These are phyloP conservation scores for Metschnikowia vanudenii DNA, from an alignment of 805 yeast species.

Conservation along the genomic window DNA sequence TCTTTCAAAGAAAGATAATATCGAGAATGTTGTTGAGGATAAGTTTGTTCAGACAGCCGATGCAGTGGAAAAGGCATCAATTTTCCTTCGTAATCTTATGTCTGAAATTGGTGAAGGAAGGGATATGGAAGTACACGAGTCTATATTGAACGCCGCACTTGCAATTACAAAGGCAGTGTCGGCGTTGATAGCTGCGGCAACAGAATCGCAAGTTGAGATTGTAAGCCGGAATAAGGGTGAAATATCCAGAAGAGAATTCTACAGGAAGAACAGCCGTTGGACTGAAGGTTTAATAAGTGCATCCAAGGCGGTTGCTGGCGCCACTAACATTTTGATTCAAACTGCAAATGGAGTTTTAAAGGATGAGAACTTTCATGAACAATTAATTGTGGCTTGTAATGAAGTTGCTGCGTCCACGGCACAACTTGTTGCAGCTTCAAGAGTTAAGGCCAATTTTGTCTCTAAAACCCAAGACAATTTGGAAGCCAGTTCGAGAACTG, in stretches of 20 bases:
- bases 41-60: constrained; percentile 74
- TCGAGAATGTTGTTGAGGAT: constrained; percentile 67
- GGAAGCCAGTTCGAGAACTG: constrained; percentile 66
- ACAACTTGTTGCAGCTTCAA: constrained; percentile 86
- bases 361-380: constrained; percentile 66
- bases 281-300: constrained; percentile 91
- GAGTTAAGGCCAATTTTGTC: constrained; percentile 76
- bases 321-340: constrained; percentile 76
- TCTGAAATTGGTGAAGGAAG: constrained; percentile 53
- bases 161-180: constrained; percentile 79
- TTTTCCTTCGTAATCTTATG: constrained; percentile 53
- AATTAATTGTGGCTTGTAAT: constrained; percentile 84
- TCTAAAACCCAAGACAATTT: constrained; percentile 74
- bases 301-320: constrained; percentile 78
- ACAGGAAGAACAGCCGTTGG: constrained; percentile 87
- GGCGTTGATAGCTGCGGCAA: constrained; percentile 67
- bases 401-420: constrained; percentile 93
- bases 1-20: constrained; percentile 43
- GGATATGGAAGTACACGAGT: constrained; percentile 69
- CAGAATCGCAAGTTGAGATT: constrained; percentile 79
- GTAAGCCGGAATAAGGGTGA: constrained; percentile 68
- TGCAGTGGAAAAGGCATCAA: constrained; percentile 64
- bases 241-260: constrained; percentile 67
- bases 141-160: constrained; percentile 73
- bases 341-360: constrained; percentile 84